Base-by-base conservation (phyloP, 2,329 filamentous ascomycete species). In the Botrytis byssoidea region DNA sequence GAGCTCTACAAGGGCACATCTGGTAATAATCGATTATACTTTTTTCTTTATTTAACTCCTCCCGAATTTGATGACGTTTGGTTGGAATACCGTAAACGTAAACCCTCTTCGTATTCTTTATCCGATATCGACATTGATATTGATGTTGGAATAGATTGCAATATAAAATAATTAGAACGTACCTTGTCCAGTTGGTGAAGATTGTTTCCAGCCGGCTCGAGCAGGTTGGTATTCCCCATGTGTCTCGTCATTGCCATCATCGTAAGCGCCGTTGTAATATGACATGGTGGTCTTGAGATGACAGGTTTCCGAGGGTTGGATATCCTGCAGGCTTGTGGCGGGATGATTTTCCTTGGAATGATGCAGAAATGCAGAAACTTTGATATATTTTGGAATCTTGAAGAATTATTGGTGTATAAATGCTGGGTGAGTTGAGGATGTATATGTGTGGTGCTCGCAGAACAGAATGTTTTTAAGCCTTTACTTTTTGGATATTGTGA, bases 151-250 rank as follows among this genome's bases (percentile, higher is more conserved):
- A 20, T 48, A 18, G n/a, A 71, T 32, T 65, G 0, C 2, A 66
- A 40, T 25, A 29, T 25, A 66, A 46, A 66, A 57, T 18, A 4
- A 14, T 16, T 3, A n/a, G 1, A 35, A 72, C 71, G 12, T 60
- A 72, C 71, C 71, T 69, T 67, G 63, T 59, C 25, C 51, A 8
- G 46, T 42, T 9, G 20, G 51, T 25, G 37, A 44, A 25, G 60
- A 46, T 57, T 48, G 63, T 48, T 69, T 72, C 71, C 71, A 72
- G 25, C 51, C 71, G 25, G 71, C 71, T 40, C 71, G 40, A 35
- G 71, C 51, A 48, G 71, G 64, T 40, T 72, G 71, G 22, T 72
- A 72, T 69, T 72, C 71, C 9, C 57, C 71, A 14, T 68, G 51
- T 5, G 20, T 12, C 14, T 72, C 63, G 20, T 55, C 60, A 20